Evolutionary conservation across 2,329 filamentous ascomycete species (phyloP), one percentile per base, ranked within the genome.

Genomic region (Aspergillus melleus): DNA sequence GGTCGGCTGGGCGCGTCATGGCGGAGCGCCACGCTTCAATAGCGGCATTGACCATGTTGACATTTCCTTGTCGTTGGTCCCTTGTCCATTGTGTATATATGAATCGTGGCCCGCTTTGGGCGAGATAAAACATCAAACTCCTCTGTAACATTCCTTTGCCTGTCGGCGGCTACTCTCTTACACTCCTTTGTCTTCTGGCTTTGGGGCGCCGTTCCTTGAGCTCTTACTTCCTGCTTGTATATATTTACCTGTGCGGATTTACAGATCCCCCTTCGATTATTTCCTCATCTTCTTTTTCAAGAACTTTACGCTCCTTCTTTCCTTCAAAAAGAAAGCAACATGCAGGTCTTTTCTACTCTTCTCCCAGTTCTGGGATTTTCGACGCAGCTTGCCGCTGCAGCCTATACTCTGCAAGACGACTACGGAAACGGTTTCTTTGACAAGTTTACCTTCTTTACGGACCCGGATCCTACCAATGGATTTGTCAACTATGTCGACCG

Each of bases 401-500:
- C 66, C 42, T 80, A 81, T 61, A 68, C 72, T 19, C 70, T 84
- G 50, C 65, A 79, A 60, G 81, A 84, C 61, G 79, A 83, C 66
- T 83, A 83, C 68, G 75, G 74, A 50, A 67, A 64, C 32, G 66
- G 71, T 59, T 86, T 85, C 68, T 84, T 84, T 68, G 75, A 79
- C 64, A 76, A 79, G 65, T 85, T 85, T 68, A 66, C 72, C 30
- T 85, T 86, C 72, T 84, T 76, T 64, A 82, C 79, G 8, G 74
- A 60, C 16, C 20, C 66, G 3, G 91, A 95, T 69, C 91, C 91
- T 0, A 95, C 91, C 2, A 68, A 87, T 63, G 91, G 91, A 32
- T 91, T 87, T 68, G 91, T 95, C 66, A 77, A 85, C 61, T 95
- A 92, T 68, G 82, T 87, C 56, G 79, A 84, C 64, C 80, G 82